phyloP scores from a whole-genome alignment of 2,329 filamentous ascomycete genomes.

The Sarocladiaceae sp. region DNA sequence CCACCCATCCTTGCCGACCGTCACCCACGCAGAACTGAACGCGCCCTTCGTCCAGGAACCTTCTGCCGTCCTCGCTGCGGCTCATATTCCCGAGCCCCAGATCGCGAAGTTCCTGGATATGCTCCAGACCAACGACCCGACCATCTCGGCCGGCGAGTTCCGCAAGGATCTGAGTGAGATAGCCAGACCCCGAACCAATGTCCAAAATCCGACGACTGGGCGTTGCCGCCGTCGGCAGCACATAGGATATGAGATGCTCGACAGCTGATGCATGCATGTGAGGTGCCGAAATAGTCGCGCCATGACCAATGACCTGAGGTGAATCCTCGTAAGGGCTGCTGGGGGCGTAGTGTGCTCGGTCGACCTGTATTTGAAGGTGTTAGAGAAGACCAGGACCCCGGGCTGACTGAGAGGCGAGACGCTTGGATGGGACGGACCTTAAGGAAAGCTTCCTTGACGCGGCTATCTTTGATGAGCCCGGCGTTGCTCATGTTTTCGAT shows the following conservation, averaged over 20 bases:
- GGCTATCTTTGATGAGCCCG: conserved; percentile 63
- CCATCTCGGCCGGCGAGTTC: conserved; percentile 56
- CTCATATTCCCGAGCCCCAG: conserved; percentile 59
- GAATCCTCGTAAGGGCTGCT: conserved; percentile 58
- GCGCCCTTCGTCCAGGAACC: conserved; percentile 55
- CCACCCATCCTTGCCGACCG: conserved; percentile 59
- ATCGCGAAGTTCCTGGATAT: conserved; percentile 59
- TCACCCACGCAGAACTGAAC: conserved; percentile 73
- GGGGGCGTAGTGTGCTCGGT: conserved; percentile 79
- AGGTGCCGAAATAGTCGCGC: conserved; percentile 52
- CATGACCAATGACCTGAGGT: conserved; percentile 48
- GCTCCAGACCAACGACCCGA: conserved; percentile 66
- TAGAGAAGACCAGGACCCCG: background rate
- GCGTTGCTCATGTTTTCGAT: conserved; percentile 70
- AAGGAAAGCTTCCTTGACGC: conserved; percentile 75
- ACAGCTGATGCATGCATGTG: conserved; percentile 55
- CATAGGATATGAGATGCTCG: conserved; percentile 40
- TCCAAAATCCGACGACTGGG: conserved; percentile 55
- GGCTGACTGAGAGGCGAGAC: background rate
- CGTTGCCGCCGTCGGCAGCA: conserved; percentile 29
- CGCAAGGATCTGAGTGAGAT: conserved; percentile 82
- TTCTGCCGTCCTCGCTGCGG: conserved; percentile 52
- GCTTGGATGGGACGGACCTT: conserved; percentile 39
- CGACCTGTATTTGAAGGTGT: conserved; percentile 51
- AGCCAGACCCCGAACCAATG: conserved; percentile 70